A percentile compares a stretch with the other conserved stretches of the same genome.
Evolutionary conservation across 2,329 filamentous ascomycete genomes (phyloP).

Genomic region (Fusarium sp.): DNA sequence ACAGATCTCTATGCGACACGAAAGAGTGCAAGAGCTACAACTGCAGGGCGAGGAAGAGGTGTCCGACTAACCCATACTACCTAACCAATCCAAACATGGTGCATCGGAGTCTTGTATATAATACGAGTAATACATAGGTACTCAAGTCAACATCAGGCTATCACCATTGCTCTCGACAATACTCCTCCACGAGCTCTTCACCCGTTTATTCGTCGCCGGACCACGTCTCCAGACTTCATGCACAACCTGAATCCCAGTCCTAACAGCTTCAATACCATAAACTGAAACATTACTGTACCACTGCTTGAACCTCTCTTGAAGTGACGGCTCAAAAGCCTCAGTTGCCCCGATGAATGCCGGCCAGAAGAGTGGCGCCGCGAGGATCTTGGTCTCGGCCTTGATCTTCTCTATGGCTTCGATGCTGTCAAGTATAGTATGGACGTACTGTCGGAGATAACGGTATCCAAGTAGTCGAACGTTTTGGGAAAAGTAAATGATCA

Average conservation of each 20-base stretch:
- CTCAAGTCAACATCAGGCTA: background rate
- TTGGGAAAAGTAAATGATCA: conserved; percentile 45
- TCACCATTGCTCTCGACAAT: background rate
- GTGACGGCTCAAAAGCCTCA: conserved; percentile 34
- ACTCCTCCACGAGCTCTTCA: background rate
- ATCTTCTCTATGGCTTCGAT: conserved; percentile 41
- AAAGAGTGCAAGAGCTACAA: too few relatives aligned
- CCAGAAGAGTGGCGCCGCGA: conserved; percentile 42
- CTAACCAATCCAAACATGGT: too few relatives aligned
- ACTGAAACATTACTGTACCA: conserved; percentile 36
- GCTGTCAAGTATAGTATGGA: conserved; percentile 29
- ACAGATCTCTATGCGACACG: too few relatives aligned
- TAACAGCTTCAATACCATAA: conserved; percentile 42
- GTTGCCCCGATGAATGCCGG: conserved; percentile 40
- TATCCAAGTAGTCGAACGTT: conserved; percentile 30
- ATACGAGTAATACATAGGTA: background rate
- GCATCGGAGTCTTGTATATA: too few relatives aligned
- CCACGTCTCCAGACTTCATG: conserved; percentile 36
- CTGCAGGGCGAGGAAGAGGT: too few relatives aligned
- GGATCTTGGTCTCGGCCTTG: conserved; percentile 30
- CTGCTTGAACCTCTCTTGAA: conserved; percentile 32
- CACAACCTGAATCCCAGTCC: conserved; percentile 38
- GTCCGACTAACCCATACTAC: too few relatives aligned
- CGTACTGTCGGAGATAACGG: conserved; percentile 33
- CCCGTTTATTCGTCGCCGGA: background rate